phyloP scores from a whole-genome alignment of 192 early-diverging fungal genomes.

The Backusella australiensis region DNA sequence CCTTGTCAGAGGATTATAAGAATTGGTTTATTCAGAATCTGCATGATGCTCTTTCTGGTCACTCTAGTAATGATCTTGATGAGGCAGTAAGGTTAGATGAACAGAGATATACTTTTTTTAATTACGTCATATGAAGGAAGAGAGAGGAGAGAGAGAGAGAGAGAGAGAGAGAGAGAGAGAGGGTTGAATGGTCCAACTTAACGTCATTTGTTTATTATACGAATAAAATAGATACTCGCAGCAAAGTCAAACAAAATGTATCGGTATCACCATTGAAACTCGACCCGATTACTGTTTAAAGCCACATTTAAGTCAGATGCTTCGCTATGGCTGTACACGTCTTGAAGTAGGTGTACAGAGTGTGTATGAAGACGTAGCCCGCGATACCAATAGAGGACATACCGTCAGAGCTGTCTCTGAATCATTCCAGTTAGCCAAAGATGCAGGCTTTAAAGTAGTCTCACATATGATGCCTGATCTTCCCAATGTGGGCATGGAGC shows the following conservation, averaged over 20 bases:
- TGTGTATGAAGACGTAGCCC: constrained; percentile 98
- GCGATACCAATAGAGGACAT: constrained; percentile 98
- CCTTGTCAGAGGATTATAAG: constrained; percentile 89
- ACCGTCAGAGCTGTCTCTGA: constrained; percentile 98
- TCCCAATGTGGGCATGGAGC: constrained; percentile 99
- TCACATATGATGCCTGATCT: constrained; percentile 99
- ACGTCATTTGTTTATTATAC: neutral
- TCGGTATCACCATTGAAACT: constrained; percentile 99
- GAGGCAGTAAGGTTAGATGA: constrained; percentile 83
- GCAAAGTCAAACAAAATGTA: constrained; percentile 94
- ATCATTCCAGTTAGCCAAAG: constrained; percentile 97
- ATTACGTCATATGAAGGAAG: neutral
- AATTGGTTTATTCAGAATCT: constrained; percentile 98
- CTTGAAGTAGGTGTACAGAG: constrained; percentile 98
- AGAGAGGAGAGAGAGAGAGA: neutral
- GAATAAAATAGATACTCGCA: constrained; percentile 72
- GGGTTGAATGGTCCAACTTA: neutral
- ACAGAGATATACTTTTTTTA: neutral
- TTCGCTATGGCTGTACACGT: constrained; percentile 97
- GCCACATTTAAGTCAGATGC: constrained; percentile 97
- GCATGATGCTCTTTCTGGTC: constrained; percentile 95
- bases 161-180: neutral
- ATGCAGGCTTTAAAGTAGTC: constrained; percentile 98
- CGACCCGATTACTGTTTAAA: constrained; percentile 98
- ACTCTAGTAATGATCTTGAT: constrained; percentile 86